Evolutionary conservation across 2,329 filamentous ascomycete species (phyloP), one percentile per base, ranked within the genome.

Genomic region (Drechslera avenae): DNA sequence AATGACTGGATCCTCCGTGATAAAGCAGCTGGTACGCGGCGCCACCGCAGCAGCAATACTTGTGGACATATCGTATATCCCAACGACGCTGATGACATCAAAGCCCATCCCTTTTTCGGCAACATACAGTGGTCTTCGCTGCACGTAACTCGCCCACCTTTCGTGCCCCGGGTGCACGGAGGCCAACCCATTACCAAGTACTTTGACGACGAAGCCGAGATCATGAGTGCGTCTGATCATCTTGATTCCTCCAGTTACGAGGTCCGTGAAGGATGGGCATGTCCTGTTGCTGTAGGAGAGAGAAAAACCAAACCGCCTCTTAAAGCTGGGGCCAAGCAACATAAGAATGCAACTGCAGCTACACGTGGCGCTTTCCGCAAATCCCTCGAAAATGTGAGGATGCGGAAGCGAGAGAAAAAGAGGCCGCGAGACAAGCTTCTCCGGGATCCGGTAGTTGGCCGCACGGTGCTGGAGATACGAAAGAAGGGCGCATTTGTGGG

Each of bases 81-180:
- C 0, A 83, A 94, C 54, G 92, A 96, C 65, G 92, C 90, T 1
- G 85, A 89, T 57, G 91, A 97, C 47, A 95, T 97, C 78, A 97
- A 95, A 71, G 76, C 81, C 3, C 94, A 97, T 73, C 83, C 85
- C 9, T 97, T 93, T 82, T 97, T 97, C 76, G 81, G 81, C 49
- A 84, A 85, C 41, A 84, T 95, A 13, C 82, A 84, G 1, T 97
- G 91, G 94, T 84, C 88, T 12, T 83, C 82, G 0, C 74, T 96
- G 13, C 88, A 94, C 64, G 75, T 82, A 28, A 81, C 84, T 47
- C 78, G 78, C 7, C 92, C 93, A 0, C 92, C 92, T 0, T 93
- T 95, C 64, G 78, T 95, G 1, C 93, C 93, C 0, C 81, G 85
- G 8, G 86, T 97, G 18, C 67, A 71, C 9, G 71, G 73, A 31